Base-by-base conservation (phyloP, 345 rosid species). In the Euclidium syriacum region DNA sequence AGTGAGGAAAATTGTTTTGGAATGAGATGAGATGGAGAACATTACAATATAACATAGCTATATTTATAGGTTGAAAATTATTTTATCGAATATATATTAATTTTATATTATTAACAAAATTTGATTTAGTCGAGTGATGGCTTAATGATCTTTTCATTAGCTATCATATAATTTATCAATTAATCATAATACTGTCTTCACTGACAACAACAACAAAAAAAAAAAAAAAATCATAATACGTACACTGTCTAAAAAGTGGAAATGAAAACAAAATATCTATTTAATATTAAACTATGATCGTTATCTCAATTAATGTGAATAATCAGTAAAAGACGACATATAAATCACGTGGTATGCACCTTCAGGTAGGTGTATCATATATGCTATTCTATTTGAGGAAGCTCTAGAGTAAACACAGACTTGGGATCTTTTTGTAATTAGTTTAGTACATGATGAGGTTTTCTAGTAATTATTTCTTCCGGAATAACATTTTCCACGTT, bases 21-120 rank as follows among this genome's bases (percentile, higher is more conserved):
- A 39, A 1, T 18, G 55, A 55, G 71, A 1, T 18, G 55, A 55
- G 71, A 55, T 66, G 48, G 30, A 43, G 46, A 44, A 42, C 17
- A 42, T 53, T 30, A 16, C 42, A 20, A 15, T 42, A 42, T 58
- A 2, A 29, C 6, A n/a, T 53, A 15, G 15, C 3, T 56, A 56
- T 18, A 41, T 56, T 38, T 64, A 64, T 52, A 64, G 42, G 52
- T 15, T 9, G 15, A 36, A 7, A 36, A n/a, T 26, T 5, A 12
- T 12, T 4, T n/a, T 3, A 7, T 53, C 1, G 11, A 4, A 53
- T 36, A 35, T 54, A 1, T 6, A 42, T 1, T 19, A n/a, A 8
- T 43, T 43, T 19, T 42, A 17, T 42, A 17, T 2, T 42, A 17
- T 6, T 23, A 25, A 25, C 14, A 16, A n/a, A n/a, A n/a, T 39